Evolutionary conservation across 2,329 filamentous ascomycete genomes (phyloP).

Genomic region (Neurospora sp.): DNA sequence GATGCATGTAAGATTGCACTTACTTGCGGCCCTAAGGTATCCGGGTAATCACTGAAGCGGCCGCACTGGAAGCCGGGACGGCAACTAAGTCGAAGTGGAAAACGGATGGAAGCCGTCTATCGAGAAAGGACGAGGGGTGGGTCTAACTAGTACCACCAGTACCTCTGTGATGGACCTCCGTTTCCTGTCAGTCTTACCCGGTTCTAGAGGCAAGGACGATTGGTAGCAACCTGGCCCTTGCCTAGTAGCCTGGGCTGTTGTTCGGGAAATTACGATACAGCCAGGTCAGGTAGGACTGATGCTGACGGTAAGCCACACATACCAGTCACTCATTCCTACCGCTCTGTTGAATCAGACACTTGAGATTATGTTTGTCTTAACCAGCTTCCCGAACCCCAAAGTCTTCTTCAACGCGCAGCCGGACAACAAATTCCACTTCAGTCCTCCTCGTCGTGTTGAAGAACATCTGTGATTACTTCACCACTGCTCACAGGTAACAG

Average conservation of each 20-base stretch:
- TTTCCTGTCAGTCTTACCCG: not conserved
- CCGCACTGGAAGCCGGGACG: not conserved
- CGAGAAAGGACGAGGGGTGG: not conserved
- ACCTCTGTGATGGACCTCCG: not conserved
- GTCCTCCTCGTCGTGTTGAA: not conserved
- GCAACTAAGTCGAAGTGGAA: not conserved
- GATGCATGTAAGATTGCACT: not conserved
- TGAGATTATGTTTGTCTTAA: not conserved
- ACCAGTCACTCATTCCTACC: not conserved
- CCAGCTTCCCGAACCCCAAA: not conserved
- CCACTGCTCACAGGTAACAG: not conserved
- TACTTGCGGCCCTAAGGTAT: not conserved
- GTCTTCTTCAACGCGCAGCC: not conserved
- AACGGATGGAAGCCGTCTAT: not conserved
- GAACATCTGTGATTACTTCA: not conserved
- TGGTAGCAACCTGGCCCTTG: too few relatives aligned
- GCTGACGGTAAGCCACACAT: not conserved
- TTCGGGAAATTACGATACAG: not conserved
- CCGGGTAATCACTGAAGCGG: not conserved
- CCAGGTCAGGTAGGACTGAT: not conserved
- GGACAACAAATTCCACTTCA: not conserved
- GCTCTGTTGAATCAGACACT: not conserved
- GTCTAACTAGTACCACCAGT: not conserved
- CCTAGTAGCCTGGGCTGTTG: too few relatives aligned
- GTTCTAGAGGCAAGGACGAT: not conserved